These are phyloP conservation scores for Colletotrichum musae DNA, from an alignment of 2,329 filamentous ascomycete species.

Conservation along the genomic window DNA sequence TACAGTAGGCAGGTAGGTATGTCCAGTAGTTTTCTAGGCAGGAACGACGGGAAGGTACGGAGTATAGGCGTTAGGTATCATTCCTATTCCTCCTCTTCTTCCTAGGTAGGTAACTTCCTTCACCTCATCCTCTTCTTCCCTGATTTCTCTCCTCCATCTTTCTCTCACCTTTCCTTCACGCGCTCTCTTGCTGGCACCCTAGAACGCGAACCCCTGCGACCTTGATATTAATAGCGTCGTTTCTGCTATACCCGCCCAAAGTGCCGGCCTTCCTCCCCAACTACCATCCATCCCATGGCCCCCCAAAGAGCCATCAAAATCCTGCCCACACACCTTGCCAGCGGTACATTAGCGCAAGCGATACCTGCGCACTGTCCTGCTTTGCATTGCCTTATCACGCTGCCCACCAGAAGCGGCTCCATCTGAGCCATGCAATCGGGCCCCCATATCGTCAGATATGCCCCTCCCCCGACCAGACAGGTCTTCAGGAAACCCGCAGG, in stretches of 20 bases:
- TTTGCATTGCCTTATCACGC: conserved; percentile 20
- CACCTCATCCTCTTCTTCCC: not conserved
- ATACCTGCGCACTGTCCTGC: conserved; percentile 10
- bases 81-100: not conserved
- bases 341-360: conserved; percentile 28
- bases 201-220: conserved; percentile 24
- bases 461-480: conserved; percentile 21
- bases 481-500: conserved; percentile 7
- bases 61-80: no score
- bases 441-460: conserved; percentile 28
- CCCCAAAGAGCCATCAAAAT: not conserved
- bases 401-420: conserved; percentile 17
- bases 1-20: not conserved
- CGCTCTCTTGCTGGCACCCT: conserved; percentile 25
- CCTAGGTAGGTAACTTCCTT: no score
- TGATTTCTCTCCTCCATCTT: not conserved
- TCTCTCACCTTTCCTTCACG: conserved; percentile 24
- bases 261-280: conserved; percentile 27
- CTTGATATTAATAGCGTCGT: conserved; percentile 32
- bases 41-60: no score
- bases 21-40: no score
- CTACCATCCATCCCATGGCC: conserved; percentile 19
- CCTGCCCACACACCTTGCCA: conserved; percentile 12
- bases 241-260: conserved; percentile 37
- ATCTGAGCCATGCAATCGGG: conserved; percentile 22